phyloP scores from a whole-genome alignment of 164 flowering plant genomes.

The Taxillus chinensis region DNA sequence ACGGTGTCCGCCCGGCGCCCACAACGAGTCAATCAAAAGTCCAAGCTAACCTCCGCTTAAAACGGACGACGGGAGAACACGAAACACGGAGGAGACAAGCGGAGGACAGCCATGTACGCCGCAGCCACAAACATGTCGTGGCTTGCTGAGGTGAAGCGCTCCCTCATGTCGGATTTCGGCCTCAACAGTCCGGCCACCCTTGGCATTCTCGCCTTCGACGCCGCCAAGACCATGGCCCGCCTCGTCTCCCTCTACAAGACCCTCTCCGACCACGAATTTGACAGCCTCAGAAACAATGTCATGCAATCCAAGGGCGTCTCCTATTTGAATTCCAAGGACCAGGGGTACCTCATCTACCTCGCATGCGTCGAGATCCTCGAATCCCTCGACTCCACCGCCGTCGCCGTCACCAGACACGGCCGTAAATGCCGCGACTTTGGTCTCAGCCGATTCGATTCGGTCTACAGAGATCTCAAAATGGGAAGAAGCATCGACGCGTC shows the following conservation, averaged over 20 bases:
- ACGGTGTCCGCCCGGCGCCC: too few species aligned
- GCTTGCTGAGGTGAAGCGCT: constrained; percentile 15
- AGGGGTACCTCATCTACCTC: constrained; percentile 38
- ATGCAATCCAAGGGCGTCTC: constrained; percentile 40
- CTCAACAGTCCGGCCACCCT: constrained; percentile 14
- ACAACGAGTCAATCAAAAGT: too few species aligned
- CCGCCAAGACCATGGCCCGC: constrained; percentile 65
- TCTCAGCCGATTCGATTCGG: constrained; percentile 32
- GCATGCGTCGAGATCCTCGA: constrained; percentile 55
- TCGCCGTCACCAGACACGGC: constrained; percentile 37
- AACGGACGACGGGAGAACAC: too few species aligned
- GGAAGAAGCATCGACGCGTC: constrained; percentile 23
- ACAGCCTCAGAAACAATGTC: constrained; percentile 24
- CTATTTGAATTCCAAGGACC: constrained; percentile 47
- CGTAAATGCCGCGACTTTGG: constrained; percentile 36
- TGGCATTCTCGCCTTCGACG: constrained; percentile 69
- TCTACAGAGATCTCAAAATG: constrained; percentile 34
- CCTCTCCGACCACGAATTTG: constrained; percentile 41
- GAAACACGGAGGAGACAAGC: too few species aligned
- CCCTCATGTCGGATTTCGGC: constrained; percentile 4
- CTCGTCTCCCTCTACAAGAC: constrained; percentile 52
- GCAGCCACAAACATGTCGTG: constrained; percentile 8
- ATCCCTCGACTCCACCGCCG: constrained; percentile 44
- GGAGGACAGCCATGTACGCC: not conserved
- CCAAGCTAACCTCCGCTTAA: too few species aligned